phyloP scores from a whole-genome alignment of 2,329 filamentous ascomycete species.

The Fusarium setosum region DNA sequence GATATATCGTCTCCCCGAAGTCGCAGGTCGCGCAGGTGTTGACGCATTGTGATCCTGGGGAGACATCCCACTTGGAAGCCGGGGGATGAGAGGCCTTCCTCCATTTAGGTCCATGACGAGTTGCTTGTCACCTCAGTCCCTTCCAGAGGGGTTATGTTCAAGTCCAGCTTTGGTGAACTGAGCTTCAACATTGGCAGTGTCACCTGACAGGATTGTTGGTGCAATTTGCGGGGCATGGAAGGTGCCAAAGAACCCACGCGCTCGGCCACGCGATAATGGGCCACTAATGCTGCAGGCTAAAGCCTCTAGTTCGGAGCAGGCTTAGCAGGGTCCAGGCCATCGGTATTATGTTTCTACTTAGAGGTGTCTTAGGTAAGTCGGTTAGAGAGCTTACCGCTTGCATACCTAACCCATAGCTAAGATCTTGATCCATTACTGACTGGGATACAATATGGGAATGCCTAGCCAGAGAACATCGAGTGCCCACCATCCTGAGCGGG shows the following conservation, averaged over 20 bases:
- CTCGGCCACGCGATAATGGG: not conserved
- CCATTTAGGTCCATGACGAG: constrained; percentile 23
- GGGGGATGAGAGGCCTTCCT: constrained; percentile 34
- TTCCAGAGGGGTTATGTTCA: not conserved
- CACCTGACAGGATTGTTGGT: constrained; percentile 24
- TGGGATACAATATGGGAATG: too few relatives aligned
- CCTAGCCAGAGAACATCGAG: too few relatives aligned
- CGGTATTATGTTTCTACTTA: too few relatives aligned
- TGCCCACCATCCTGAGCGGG: too few relatives aligned
- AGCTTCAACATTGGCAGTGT: constrained; percentile 1
- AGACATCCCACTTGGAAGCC: constrained; percentile 19
- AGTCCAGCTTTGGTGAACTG: not conserved
- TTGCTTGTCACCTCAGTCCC: not conserved
- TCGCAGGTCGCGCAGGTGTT: constrained; percentile 21
- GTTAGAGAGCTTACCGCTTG: too few relatives aligned
- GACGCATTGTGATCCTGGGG: constrained; percentile 13
- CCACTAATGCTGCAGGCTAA: not conserved
- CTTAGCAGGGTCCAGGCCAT: not conserved
- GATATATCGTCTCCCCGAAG: constrained; percentile 37
- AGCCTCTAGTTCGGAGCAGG: not conserved
- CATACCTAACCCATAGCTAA: too few relatives aligned
- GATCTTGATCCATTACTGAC: too few relatives aligned
- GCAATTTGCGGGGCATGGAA: constrained; percentile 27
- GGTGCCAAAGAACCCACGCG: too few relatives aligned
- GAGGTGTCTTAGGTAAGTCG: too few relatives aligned